phyloP scores from a whole-genome alignment of 768 basidiomycete genomes.

The Naganishia kalamii region DNA sequence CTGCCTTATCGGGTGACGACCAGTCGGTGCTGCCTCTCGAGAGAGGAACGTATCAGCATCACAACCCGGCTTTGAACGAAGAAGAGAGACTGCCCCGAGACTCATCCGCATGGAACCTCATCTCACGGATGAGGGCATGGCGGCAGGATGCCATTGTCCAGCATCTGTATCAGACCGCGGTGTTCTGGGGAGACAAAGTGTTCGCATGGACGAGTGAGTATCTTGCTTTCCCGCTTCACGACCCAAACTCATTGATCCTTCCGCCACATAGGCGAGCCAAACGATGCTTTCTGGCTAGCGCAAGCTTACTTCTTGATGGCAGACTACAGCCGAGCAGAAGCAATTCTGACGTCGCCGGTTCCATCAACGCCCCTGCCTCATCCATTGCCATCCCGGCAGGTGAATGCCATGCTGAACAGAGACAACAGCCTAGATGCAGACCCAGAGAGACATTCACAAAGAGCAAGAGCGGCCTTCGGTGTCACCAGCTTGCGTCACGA shows the following conservation, averaged over 20 bases:
- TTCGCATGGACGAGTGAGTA: conserved; percentile 83
- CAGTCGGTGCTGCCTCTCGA: no score
- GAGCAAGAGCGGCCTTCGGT: no score
- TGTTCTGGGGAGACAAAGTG: conserved; percentile 98
- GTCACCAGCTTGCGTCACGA: no score
- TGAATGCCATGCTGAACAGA: neutral
- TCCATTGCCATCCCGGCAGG: conserved; percentile 12
- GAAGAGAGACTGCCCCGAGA: neutral
- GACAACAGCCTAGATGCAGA: neutral
- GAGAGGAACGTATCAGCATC: no score
- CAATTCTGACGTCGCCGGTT: conserved; percentile 81
- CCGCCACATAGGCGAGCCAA: conserved; percentile 68
- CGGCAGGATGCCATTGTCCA: conserved; percentile 97
- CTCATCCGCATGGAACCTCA: conserved; percentile 62
- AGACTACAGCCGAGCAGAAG: conserved; percentile 89
- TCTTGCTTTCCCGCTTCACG: neutral
- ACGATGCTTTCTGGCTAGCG: conserved; percentile 98
- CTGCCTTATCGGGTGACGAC: no score
- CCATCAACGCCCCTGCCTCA: conserved; percentile 49
- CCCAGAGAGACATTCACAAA: no score
- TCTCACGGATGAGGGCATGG: conserved; percentile 95
- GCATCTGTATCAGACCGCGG: conserved; percentile 92
- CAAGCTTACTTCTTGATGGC: conserved; percentile 95
- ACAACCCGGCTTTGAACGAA: neutral
- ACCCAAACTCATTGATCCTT: conserved; percentile 6